A percentile compares a stretch with the other conserved stretches of the same genome.
Conservation (phyloP, 768 basidiomycete species). For the Mrakia frigida region DNA sequence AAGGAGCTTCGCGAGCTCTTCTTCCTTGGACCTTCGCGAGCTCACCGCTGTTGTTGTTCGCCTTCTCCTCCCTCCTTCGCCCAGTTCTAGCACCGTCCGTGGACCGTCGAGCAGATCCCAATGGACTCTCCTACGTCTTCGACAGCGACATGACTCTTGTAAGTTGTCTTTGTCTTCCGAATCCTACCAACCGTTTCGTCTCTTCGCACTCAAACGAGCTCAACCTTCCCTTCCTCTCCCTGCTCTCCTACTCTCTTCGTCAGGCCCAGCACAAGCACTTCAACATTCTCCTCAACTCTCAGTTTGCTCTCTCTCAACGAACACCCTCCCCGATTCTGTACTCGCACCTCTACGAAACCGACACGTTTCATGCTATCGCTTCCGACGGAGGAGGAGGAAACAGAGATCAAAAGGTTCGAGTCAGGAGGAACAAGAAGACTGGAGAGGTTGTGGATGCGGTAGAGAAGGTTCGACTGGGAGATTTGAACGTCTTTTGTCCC, state of each 20-base stretch:
- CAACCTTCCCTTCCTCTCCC: background rate
- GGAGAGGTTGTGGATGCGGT: conserved; percentile 62
- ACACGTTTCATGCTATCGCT: conserved; percentile 61
- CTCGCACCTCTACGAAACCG: conserved; percentile 68
- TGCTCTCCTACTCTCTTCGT: background rate
- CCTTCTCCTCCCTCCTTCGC: background rate
- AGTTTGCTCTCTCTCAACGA: conserved; percentile 54
- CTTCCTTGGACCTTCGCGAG: no score
- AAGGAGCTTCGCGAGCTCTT: no score
- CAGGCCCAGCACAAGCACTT: conserved; percentile 82
- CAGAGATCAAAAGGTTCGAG: conserved; percentile 62
- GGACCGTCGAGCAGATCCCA: background rate
- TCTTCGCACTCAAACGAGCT: background rate
- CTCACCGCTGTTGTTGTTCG: background rate
- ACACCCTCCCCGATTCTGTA: conserved; percentile 61
- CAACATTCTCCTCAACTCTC: conserved; percentile 76
- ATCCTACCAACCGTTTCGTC: no score
- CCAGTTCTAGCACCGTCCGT: conserved; percentile 22
- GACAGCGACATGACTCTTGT: conserved; percentile 90
- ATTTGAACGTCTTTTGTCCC: conserved; percentile 81
- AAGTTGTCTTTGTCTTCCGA: conserved; percentile 41
- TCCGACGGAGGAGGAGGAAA: conserved; percentile 44
- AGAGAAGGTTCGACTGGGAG: conserved; percentile 74
- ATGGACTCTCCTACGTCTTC: conserved; percentile 17
- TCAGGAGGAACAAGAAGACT: conserved; percentile 75